A percentile compares a stretch with the other conserved stretches of the same genome.
These are phyloP conservation scores for Galerina sulciceps DNA, from an alignment of 768 basidiomycete genomes.

Conservation along the genomic window DNA sequence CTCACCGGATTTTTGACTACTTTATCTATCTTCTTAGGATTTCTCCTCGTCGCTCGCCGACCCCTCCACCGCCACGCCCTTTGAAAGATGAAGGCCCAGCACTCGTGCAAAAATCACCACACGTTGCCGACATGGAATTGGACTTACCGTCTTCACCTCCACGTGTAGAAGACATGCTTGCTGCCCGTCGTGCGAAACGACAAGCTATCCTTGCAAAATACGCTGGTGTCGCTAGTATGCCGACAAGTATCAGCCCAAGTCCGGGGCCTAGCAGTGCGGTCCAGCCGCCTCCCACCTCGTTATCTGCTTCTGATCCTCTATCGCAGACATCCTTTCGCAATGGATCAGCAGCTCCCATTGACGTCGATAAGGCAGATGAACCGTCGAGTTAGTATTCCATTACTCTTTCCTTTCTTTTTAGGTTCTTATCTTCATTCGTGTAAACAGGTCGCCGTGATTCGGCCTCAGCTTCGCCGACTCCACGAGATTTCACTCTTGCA, in stretches of 20 bases:
- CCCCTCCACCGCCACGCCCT: constrained; percentile 9
- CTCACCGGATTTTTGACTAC: constrained; percentile 9
- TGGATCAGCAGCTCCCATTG: constrained; percentile 28
- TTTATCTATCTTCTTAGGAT: constrained; percentile 47
- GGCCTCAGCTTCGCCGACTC: constrained; percentile 60
- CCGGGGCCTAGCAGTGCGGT: constrained; percentile 76
- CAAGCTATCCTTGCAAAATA: constrained; percentile 85
- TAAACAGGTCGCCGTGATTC: constrained; percentile 54
- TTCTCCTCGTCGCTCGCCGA: constrained; percentile 55
- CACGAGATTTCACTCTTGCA: constrained; percentile 65
- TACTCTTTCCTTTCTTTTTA: constrained; percentile 1
- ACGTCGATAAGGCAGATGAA: constrained; percentile 11
- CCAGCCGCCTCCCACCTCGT: constrained; percentile 65
- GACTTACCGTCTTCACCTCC: constrained; percentile 57
- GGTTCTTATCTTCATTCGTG: background rate
- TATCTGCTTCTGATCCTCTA: constrained; percentile 61
- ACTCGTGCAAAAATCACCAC: constrained; percentile 23
- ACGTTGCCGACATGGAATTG: constrained; percentile 58
- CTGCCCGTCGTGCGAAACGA: constrained; percentile 70
- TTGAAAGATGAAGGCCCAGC: constrained; percentile 8
- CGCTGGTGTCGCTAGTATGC: constrained; percentile 46
- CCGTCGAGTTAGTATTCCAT: constrained; percentile 17
- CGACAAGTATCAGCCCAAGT: constrained; percentile 53
- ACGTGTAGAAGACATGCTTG: constrained; percentile 66
- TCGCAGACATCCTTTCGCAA: constrained; percentile 57